These are phyloP conservation scores for Terana coerulea DNA, from an alignment of 768 basidiomycete genomes.

Conservation along the genomic window DNA sequence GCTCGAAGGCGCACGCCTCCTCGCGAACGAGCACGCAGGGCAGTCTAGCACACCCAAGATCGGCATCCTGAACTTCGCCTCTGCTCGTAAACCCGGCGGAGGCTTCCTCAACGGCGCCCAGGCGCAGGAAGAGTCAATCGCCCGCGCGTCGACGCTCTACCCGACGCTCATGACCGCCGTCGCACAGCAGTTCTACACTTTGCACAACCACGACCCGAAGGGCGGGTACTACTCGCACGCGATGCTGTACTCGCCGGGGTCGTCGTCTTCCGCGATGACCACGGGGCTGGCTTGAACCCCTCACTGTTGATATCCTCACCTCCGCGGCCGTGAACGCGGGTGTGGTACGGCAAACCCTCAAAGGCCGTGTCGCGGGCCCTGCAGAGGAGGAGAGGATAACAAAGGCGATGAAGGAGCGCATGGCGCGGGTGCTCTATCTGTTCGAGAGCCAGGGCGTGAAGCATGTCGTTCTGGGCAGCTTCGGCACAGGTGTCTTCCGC, in stretches of 20 bases:
- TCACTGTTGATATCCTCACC: constrained; percentile 63
- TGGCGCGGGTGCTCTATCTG: constrained; percentile 61
- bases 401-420: constrained; percentile 61
- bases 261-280: constrained; percentile 59
- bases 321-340: constrained; percentile 76
- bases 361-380: constrained; percentile 12
- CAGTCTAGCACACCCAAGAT: constrained; percentile 30
- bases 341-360: constrained; percentile 32
- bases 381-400: constrained; percentile 40
- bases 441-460: constrained; percentile 59
- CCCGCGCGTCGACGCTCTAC: constrained; percentile 71
- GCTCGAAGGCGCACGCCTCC: constrained; percentile 52
- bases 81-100: constrained; percentile 71
- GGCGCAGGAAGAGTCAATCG: constrained; percentile 80
- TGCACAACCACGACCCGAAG: constrained; percentile 43
- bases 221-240: constrained; percentile 72
- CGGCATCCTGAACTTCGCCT: constrained; percentile 75
- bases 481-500: constrained; percentile 75
- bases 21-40: constrained; percentile 15
- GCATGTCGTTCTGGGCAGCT: constrained; percentile 67
- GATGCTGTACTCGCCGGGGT: constrained; percentile 73
- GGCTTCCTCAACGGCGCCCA: constrained; percentile 71
- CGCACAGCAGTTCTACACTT: constrained; percentile 57
- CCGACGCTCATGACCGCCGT: constrained; percentile 51
- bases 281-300: constrained; percentile 53